These are phyloP conservation scores for Colletotrichum filicis DNA, from an alignment of 2,329 filamentous ascomycete species.

Conservation along the genomic window DNA sequence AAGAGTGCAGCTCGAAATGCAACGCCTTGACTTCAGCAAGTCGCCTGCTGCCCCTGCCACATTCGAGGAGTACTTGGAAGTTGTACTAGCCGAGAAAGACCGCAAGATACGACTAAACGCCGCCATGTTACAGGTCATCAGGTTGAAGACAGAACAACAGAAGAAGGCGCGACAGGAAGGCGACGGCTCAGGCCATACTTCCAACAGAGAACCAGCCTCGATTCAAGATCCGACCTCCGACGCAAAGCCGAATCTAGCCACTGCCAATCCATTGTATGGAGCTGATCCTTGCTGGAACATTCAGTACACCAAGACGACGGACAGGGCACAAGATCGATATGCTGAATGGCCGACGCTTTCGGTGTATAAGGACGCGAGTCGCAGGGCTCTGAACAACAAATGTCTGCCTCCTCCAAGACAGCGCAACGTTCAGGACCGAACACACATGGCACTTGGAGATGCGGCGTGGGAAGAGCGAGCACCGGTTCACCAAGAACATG, in stretches of 20 bases:
- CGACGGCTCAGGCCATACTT: background rate
- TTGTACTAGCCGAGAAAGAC: slow-evolving; percentile 7
- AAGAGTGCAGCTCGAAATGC: slow-evolving; percentile 49
- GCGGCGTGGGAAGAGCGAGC: background rate
- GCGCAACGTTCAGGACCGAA: slow-evolving; percentile 15
- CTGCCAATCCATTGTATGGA: slow-evolving; percentile 47
- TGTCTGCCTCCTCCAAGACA: slow-evolving; percentile 47
- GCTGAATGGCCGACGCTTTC: slow-evolving; percentile 48
- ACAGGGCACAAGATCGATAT: slow-evolving; percentile 12
- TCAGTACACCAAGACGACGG: slow-evolving; percentile 28
- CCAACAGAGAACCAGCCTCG: slow-evolving; percentile 1
- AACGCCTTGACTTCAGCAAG: slow-evolving; percentile 47
- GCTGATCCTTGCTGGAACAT: slow-evolving; percentile 47
- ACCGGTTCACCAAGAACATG: background rate
- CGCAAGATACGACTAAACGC: background rate
- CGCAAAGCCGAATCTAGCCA: slow-evolving; percentile 32
- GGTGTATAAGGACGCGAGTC: slow-evolving; percentile 49
- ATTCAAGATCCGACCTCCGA: background rate
- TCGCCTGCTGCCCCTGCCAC: slow-evolving; percentile 51
- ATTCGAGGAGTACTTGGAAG: slow-evolving; percentile 44
- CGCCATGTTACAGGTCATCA: background rate
- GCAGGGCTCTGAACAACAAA: slow-evolving; percentile 40
- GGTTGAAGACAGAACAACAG: slow-evolving; percentile 29
- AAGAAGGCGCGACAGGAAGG: slow-evolving; percentile 32
- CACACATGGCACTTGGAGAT: background rate